Evolutionary conservation across 164 flowering plant species (phyloP).

Genomic region (Nelumbo lutea): DNA sequence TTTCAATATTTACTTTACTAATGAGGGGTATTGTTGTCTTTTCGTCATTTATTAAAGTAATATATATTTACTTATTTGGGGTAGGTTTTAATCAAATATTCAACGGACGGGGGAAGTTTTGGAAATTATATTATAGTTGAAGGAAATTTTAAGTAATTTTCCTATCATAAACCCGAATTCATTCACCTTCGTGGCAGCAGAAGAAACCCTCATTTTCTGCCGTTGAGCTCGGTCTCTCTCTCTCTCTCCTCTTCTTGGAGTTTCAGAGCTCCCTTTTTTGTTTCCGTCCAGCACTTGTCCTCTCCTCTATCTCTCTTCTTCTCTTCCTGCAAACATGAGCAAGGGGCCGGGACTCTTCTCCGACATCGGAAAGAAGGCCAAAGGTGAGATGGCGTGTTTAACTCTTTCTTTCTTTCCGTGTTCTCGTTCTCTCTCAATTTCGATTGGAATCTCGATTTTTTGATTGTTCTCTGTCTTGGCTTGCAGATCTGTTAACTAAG

Average conservation of each 20-base stretch:
- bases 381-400: conserved; percentile 8
- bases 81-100: no score
- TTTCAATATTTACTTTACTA: no score
- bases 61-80: no score
- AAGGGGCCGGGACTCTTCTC: conserved; percentile 33
- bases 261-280: background rate
- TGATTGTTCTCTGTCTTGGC: background rate
- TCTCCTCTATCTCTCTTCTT: background rate
- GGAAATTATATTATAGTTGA: no score
- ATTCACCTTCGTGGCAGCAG: background rate
- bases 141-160: no score
- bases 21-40: no score
- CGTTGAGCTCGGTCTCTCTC: background rate
- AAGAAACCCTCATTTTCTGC: background rate
- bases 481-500: conserved; percentile 30
- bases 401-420: background rate
- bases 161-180: background rate
- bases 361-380: conserved; percentile 35
- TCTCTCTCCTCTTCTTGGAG: background rate
- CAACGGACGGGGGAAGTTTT: no score
- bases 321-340: conserved; percentile 20
- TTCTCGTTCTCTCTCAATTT: background rate
- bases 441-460: background rate
- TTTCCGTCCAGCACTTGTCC: background rate
- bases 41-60: no score